Evolutionary conservation across 2,329 filamentous ascomycete genomes (phyloP).

Genomic region (Pseudogymnoascus sp.): DNA sequence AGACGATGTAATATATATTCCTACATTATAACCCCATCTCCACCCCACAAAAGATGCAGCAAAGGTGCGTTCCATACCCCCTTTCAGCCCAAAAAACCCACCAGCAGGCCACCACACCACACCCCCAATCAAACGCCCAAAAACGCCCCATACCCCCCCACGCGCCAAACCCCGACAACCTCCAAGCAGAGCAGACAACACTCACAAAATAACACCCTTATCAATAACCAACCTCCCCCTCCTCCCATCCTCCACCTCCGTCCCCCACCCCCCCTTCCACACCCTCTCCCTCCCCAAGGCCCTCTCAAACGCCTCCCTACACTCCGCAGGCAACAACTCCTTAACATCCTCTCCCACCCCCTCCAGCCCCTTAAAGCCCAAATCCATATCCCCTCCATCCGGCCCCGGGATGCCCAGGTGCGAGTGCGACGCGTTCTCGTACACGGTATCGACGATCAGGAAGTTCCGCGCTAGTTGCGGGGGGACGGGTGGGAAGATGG

Average conservation of each 20-base stretch:
- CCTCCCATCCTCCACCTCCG: slow-evolving; percentile 51
- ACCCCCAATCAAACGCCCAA: not conserved
- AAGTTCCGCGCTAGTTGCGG: slow-evolving; percentile 51
- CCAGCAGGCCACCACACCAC: not conserved
- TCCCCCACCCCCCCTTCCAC: slow-evolving; percentile 69
- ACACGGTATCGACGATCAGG: slow-evolving; percentile 52
- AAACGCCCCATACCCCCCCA: not conserved
- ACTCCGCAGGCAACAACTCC: slow-evolving; percentile 58
- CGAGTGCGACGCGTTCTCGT: slow-evolving; percentile 46
- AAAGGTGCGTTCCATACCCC: not conserved
- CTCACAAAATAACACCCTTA: slow-evolving; percentile 54
- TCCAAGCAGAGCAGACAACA: too few species aligned
- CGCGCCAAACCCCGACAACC: slow-evolving; percentile 33
- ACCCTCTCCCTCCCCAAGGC: slow-evolving; percentile 54
- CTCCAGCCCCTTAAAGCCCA: slow-evolving; percentile 47
- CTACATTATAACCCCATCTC: not conserved
- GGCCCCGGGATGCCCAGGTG: slow-evolving; percentile 50
- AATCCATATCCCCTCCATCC: slow-evolving; percentile 40
- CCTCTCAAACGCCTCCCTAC: slow-evolving; percentile 61
- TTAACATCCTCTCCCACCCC: slow-evolving; percentile 56
- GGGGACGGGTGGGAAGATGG: slow-evolving; percentile 46
- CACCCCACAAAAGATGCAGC: not conserved
- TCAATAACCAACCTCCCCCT: slow-evolving; percentile 49
- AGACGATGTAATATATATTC: not conserved
- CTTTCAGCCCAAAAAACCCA: not conserved